Evolutionary conservation across 1,139 yeast genomes (phyloP), one percentile per base, ranked within the genome.

Genomic region (Pichia cactophila): DNA sequence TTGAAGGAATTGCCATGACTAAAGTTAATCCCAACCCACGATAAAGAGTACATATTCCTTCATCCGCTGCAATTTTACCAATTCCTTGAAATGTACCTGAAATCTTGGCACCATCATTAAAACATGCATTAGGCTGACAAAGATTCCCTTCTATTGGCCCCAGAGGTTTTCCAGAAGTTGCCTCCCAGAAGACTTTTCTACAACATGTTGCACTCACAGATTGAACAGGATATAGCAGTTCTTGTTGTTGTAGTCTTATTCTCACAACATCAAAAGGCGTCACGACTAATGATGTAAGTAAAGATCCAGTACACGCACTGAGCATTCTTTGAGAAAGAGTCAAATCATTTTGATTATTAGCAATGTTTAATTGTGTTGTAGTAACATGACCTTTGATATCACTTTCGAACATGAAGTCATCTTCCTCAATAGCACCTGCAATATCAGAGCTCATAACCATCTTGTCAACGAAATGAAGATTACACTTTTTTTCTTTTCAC

Each of bases 251-350:
- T 52, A 90, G 72, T 50, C 98, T 75, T 38, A 92, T 87, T 53
- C 97, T 71, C 1, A 90, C 87, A 43, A 92, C 97, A 63, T 92
- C 98, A 65, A 92, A 84, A 1, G 98, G 98, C 1, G 97, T 92
- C 35, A 90, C 86, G 48, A 83, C 81, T 44, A 88, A 60, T 0
- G 97, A 88, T 1, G 97, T 92, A 38, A 89, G 65, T n/a, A 92
- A 65, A 1, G 97, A 86, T 3, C 98, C 98, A 45, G 86, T 77
- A 61, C 95, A 85, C 0, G 97, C 97, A 54, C 96, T 86, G 39
- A 86, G 66, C 94, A 89, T 88, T 50, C 90, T 68, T 63, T 88
- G 89, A 2, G 67, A 54, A 26, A 79, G 62, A 10, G 85, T 70
- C 48, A 81, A 72, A 35, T 69, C 62, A 6, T 16, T 31, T 4